Evolutionary conservation across 1,139 yeast species (phyloP), one percentile per base, ranked within the genome.

Genomic region (Kazachstania sp.): DNA sequence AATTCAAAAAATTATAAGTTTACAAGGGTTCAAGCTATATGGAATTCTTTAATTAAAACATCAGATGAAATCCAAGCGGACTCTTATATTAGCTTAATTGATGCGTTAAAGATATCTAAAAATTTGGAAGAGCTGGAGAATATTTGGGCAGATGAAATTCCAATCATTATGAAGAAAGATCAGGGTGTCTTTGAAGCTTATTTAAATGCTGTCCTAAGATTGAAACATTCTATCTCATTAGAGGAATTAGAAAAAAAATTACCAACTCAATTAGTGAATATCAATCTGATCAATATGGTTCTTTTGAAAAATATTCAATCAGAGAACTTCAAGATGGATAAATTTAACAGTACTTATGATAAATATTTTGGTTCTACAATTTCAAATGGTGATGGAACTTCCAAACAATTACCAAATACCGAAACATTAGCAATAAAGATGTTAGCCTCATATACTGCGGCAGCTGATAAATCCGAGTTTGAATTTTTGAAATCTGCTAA

Each of bases 11-110:
- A 40, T 26, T 45, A 50, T 31, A 55, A 50, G 42, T 37, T 54
- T 34, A 49, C 53, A 34, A 56, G 64, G 49, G 53, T 61, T 37
- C 53, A 60, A 45, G 66, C 66, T 6, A 53, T 62, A 37, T 63
- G 67, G 67, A 62, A 63, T 45, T 51, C 60, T 36, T 47, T 54
- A n/a, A 53, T 61, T 19, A 56, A 55, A 39, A 11, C 39, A 20
- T 31, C 36, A 4, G 36, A 32, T 7, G 38, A 44, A 11, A 53
- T 50, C 5, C 38, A 47, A 6, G 49, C 52, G 4, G 48, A 49
- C 7, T 57, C 64, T 3, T 62, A 54, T 42, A 49, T 52, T n/a
- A 45, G 54, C 8, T 47, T 62, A 30, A 39, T 62, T 8, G 45
- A 49, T 26, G 58, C 64, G 1, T 49, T 63, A 11, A 49, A 49